phyloP scores from a whole-genome alignment of 2,329 filamentous ascomycete species.

The Ophiocordyceps sinensis region DNA sequence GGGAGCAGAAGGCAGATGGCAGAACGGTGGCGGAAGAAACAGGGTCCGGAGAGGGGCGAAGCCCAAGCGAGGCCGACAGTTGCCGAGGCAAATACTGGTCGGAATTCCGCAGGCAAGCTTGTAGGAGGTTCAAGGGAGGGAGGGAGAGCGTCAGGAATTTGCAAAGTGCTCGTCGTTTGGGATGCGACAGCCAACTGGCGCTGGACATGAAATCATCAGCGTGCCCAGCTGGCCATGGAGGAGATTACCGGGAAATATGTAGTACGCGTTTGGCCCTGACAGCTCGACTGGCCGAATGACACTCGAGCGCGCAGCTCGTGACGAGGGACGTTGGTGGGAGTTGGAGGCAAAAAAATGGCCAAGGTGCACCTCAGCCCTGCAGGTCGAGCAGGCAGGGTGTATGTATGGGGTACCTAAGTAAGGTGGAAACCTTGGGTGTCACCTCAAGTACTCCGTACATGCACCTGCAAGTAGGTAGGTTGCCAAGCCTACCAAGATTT shows the following conservation, averaged over 20 bases:
- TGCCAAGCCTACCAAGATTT: background rate
- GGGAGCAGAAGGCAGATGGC: background rate
- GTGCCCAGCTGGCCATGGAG: no score
- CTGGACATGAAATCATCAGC: background rate
- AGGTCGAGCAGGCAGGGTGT: background rate
- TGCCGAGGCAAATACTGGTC: no score
- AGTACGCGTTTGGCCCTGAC: no score
- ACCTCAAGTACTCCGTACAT: background rate
- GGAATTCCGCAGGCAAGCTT: no score
- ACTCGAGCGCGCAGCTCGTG: no score
- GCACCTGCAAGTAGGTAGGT: background rate
- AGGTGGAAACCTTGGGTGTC: background rate
- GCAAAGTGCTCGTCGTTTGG: background rate
- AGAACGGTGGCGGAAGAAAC: background rate
- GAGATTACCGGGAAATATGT: no score
- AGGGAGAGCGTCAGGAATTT: background rate
- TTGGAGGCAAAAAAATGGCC: no score
- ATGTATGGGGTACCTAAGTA: background rate
- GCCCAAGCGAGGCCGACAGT: no score
- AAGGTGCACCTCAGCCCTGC: no score
- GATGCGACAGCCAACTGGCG: background rate
- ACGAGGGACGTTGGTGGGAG: no score
- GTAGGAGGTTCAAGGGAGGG: background rate
- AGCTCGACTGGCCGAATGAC: no score
- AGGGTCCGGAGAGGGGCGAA: no score